Evolutionary conservation across 148 eudicot genomes (phyloP).

Genomic region (Rhododendron kiyosumense): DNA sequence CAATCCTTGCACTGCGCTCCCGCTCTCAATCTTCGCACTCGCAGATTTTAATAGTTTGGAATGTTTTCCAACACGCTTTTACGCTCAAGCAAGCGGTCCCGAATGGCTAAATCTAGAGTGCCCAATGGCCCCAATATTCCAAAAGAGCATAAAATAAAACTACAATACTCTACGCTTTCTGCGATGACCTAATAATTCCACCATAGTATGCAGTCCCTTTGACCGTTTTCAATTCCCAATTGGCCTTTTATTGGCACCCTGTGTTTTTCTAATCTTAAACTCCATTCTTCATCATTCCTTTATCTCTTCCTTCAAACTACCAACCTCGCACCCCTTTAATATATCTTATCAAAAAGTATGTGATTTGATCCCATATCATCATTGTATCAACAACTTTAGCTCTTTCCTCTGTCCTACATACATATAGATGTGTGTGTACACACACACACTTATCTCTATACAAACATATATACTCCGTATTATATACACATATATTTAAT

Average conservation of each 20-base stretch:
- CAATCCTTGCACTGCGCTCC: too few relatives aligned
- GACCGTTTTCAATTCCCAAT: neutral
- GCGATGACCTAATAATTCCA: slow-evolving; percentile 3
- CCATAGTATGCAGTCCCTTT: neutral
- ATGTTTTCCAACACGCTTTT: too few relatives aligned
- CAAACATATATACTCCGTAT: neutral
- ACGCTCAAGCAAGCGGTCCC: neutral
- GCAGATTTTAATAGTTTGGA: too few relatives aligned
- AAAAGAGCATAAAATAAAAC: neutral
- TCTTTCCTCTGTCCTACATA: neutral
- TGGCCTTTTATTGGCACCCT: neutral
- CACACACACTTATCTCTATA: neutral
- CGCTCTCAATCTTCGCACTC: too few relatives aligned
- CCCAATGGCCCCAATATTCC: neutral
- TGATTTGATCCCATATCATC: neutral
- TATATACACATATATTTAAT: neutral
- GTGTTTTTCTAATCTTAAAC: neutral
- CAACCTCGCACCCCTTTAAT: neutral
- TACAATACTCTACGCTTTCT: neutral
- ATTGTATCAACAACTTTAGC: neutral
- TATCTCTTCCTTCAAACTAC: neutral
- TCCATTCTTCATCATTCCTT: slow-evolving; percentile 7
- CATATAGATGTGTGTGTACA: neutral
- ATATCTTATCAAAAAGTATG: neutral
- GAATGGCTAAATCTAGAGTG: neutral